phyloP scores from a whole-genome alignment of 106 monocot genomes.

The Dioscorea alata region DNA sequence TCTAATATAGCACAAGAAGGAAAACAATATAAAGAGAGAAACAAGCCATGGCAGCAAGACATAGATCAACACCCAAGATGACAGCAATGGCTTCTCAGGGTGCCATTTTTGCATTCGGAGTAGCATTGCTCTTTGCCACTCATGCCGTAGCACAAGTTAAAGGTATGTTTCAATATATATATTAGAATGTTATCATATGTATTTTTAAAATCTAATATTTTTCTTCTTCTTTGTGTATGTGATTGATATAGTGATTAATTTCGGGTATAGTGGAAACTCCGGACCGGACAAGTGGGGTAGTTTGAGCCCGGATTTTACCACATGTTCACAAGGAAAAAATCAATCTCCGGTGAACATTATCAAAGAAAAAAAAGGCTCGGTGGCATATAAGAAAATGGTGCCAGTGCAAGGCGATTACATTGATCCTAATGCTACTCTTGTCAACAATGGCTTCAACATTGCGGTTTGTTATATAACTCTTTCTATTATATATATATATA shows the following conservation, averaged over 20 bases:
- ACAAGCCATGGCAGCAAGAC: too few relatives aligned
- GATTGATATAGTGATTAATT: constrained; percentile 3
- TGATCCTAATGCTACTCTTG: constrained; percentile 33
- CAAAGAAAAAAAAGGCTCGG: background rate
- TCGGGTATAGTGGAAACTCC: constrained; percentile 20
- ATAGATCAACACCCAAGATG: background rate
- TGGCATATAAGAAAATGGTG: constrained; percentile 1
- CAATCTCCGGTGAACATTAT: constrained; percentile 70
- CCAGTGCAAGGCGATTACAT: constrained; percentile 26
- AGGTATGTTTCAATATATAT: background rate
- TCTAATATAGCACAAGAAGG: too few relatives aligned
- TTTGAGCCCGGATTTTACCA: constrained; percentile 20
- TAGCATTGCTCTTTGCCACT: background rate
- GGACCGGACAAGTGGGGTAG: constrained; percentile 55
- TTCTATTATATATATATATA: too few relatives aligned
- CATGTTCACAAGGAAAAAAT: constrained; percentile 31
- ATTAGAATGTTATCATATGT: background rate
- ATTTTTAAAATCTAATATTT: background rate
- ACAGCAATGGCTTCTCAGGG: constrained; percentile 9
- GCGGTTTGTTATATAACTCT: constrained; percentile 17
- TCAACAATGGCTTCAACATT: constrained; percentile 53
- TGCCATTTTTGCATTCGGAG: constrained; percentile 1
- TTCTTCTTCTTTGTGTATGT: background rate
- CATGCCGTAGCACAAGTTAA: background rate
- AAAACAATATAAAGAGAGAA: too few relatives aligned